Percentiles rank a stretch among this genome's conserved stretches.
phyloP scores from a whole-genome alignment of 176 grass and related monocot species.

The Cenchrus purpureus region DNA sequence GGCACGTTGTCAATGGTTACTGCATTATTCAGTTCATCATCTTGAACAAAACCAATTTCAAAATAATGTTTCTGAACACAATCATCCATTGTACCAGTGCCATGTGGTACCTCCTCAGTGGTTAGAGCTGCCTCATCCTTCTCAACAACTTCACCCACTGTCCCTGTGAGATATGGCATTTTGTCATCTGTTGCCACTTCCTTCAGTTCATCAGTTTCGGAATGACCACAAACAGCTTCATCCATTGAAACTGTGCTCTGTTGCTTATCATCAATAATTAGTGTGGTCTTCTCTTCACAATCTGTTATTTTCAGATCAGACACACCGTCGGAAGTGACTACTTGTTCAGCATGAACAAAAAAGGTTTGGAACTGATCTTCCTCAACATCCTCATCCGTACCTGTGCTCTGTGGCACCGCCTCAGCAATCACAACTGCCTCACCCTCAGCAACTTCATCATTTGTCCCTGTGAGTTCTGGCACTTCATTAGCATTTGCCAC shows the following conservation, averaged over 20 bases:
- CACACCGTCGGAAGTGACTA: no score
- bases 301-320: no score
- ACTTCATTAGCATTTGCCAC: neutral
- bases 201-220: no score
- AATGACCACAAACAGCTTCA: no score
- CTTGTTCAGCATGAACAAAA: no score
- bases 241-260: no score
- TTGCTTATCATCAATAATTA: no score
- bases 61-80: neutral
- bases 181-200: no score
- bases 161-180: neutral
- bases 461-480: neutral
- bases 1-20: neutral
- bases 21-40: neutral
- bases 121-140: neutral
- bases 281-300: no score
- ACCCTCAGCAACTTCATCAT: neutral
- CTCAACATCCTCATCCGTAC: neutral
- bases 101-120: neutral
- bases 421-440: neutral
- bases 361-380: neutral
- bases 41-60: neutral
- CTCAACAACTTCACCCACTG: neutral
- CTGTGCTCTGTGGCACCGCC: neutral
- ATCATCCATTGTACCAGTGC: neutral